Percentiles rank a stretch among this genome's conserved stretches.
Evolutionary conservation across 108 stramenopile species (phyloP).

Genomic region (Conticribra weissflogii): DNA sequence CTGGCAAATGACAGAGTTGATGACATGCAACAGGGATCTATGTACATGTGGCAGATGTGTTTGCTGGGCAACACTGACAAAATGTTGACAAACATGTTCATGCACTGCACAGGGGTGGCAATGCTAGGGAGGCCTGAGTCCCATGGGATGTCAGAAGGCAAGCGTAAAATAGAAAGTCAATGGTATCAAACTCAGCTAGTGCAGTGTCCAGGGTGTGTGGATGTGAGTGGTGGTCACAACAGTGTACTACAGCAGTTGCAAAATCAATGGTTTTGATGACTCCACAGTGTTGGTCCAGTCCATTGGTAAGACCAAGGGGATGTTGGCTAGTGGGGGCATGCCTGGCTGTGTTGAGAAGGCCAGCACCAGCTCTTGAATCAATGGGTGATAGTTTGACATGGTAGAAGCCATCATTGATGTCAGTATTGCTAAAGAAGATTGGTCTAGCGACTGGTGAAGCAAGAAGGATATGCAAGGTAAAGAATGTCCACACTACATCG

Average conservation of each 20-base stretch:
- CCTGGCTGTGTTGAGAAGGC: not conserved
- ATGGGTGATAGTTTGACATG: constrained; percentile 13
- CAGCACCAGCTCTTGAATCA: constrained; percentile 24
- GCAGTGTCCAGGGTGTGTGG: not conserved
- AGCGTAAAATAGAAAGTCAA: not conserved
- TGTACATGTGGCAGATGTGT: not conserved
- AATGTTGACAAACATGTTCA: not conserved
- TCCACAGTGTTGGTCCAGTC: constrained; percentile 21
- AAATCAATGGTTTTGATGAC: constrained; percentile 46
- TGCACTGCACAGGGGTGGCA: too few relatives aligned
- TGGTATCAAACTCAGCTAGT: not conserved
- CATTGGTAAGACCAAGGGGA: constrained; percentile 38
- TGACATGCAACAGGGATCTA: constrained; percentile 5
- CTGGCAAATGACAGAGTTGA: constrained; percentile 17
- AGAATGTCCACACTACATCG: constrained; percentile 52
- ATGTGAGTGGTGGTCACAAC: not conserved
- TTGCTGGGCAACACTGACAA: not conserved
- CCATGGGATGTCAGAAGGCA: not conserved
- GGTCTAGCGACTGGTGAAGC: constrained; percentile 8
- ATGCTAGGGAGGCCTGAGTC: not conserved
- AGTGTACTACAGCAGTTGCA: constrained; percentile 2
- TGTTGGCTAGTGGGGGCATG: constrained; percentile 12
- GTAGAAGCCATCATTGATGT: constrained; percentile 34
- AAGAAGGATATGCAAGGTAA: constrained; percentile 25
- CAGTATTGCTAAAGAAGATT: constrained; percentile 23